A percentile compares a stretch with the other conserved stretches of the same genome.
phyloP scores from a whole-genome alignment of 108 stramenopile species.

The Bacterosira constricta region DNA sequence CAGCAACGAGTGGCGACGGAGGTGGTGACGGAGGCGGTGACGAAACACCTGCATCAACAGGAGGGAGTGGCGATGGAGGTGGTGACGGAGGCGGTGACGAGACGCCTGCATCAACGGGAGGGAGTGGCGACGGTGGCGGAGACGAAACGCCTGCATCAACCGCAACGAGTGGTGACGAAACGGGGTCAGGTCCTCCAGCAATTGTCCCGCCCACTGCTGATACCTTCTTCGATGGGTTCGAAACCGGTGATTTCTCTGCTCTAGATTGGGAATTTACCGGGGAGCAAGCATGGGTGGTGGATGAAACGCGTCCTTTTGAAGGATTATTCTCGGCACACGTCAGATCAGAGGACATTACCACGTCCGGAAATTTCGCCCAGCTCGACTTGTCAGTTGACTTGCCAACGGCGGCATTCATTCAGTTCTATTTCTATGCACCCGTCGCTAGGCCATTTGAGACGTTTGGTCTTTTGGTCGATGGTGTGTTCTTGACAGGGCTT shows the following conservation, averaged over 20 bases:
- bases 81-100: no score
- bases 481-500: constrained; percentile 36
- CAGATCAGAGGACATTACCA: constrained; percentile 37
- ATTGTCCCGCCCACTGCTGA: constrained; percentile 3
- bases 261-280: constrained; percentile 30
- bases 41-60: no score
- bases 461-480: constrained; percentile 43
- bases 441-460: constrained; percentile 48
- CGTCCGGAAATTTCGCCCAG: constrained; percentile 25
- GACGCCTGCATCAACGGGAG: no score
- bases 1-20: no score
- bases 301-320: constrained; percentile 34
- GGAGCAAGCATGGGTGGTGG: constrained; percentile 33
- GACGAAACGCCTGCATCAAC: no score
- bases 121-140: no score
- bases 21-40: no score
- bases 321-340: constrained; percentile 41
- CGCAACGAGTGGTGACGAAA: no score
- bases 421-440: constrained; percentile 47
- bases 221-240: constrained; percentile 47
- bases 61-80: no score
- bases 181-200: no score
- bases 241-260: constrained; percentile 42
- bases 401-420: constrained; percentile 28
- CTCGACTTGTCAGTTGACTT: constrained; percentile 25